These are phyloP conservation scores for Helotiales sp. DNA, from an alignment of 2,329 filamentous ascomycete genomes.

Conservation along the genomic window DNA sequence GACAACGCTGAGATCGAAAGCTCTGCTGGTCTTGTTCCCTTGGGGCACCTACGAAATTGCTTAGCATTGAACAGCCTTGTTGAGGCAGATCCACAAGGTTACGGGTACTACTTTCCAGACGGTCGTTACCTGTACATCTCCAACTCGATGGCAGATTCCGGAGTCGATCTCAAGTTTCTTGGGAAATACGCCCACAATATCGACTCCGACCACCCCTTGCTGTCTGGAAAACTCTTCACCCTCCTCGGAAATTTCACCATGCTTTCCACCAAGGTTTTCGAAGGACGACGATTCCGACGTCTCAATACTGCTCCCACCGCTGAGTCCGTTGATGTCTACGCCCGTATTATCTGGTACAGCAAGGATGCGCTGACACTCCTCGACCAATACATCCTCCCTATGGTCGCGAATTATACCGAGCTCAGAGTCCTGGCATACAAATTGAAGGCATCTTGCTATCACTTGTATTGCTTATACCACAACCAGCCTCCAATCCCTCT, in stretches of 20 bases:
- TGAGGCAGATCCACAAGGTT: too few relatives aligned
- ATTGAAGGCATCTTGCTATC: constrained; percentile 89
- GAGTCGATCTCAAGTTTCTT: constrained; percentile 97
- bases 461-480: constrained; percentile 95
- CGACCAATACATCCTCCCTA: constrained; percentile 84
- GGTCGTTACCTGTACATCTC: too few relatives aligned
- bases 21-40: too few relatives aligned
- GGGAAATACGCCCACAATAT: constrained; percentile 83
- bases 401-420: constrained; percentile 75
- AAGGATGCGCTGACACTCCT: constrained; percentile 87
- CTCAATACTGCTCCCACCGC: constrained; percentile 78
- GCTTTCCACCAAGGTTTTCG: constrained; percentile 79
- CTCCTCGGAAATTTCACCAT: constrained; percentile 88
- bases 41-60: too few relatives aligned
- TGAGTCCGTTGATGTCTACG: constrained; percentile 78
- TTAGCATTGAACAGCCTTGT: too few relatives aligned
- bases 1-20: too few relatives aligned
- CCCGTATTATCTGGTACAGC: constrained; percentile 93
- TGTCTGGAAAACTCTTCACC: constrained; percentile 84
- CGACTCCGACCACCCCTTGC: constrained; percentile 72
- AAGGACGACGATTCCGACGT: constrained; percentile 78
- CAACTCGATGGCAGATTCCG: constrained; percentile 88
- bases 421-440: constrained; percentile 90
- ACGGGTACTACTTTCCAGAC: too few relatives aligned
- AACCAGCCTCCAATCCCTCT: constrained; percentile 72